Conservation (phyloP, 495 filamentous ascomycete species). For the Penicillium bialowiezense region DNA sequence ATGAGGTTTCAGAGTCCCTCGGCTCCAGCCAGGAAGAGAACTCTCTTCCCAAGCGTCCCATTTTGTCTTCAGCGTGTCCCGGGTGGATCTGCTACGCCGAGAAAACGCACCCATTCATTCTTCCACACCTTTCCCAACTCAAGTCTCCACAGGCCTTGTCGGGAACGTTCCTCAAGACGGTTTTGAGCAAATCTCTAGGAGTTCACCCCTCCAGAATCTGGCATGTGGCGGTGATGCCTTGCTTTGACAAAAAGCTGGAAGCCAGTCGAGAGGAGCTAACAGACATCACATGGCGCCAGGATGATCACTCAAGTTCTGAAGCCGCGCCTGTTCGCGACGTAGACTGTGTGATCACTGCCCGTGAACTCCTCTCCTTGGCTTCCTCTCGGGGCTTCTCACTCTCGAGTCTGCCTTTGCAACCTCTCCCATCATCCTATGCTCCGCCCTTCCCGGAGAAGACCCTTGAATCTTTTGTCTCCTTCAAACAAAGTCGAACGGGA, state of each 20-base stretch:
- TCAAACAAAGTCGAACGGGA: slow-evolving; percentile 14
- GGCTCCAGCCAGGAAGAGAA: slow-evolving; percentile 10
- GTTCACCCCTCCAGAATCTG: slow-evolving; percentile 80
- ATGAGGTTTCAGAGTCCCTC: slow-evolving; percentile 61
- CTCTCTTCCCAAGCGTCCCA: slow-evolving; percentile 59
- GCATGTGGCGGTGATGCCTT: slow-evolving; percentile 95
- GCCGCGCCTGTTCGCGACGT: slow-evolving; percentile 71
- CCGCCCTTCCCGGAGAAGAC: slow-evolving; percentile 64
- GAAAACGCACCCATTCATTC: slow-evolving; percentile 89
- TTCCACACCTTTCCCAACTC: slow-evolving; percentile 85
- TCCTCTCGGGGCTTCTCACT: slow-evolving; percentile 73
- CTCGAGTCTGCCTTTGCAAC: slow-evolving; percentile 59
- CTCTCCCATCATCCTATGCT: slow-evolving; percentile 33
- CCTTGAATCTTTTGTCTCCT: slow-evolving; percentile 70
- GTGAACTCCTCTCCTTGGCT: slow-evolving; percentile 86
- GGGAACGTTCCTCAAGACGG: slow-evolving; percentile 84
- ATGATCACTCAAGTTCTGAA: slow-evolving; percentile 20
- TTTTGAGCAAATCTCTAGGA: slow-evolving; percentile 65
- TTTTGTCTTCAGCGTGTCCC: slow-evolving; percentile 88
- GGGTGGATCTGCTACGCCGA: slow-evolving; percentile 99
- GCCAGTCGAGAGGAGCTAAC: slow-evolving; percentile 92
- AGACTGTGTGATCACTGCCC: slow-evolving; percentile 94
- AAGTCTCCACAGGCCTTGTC: slow-evolving; percentile 93
- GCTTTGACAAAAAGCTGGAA: slow-evolving; percentile 98
- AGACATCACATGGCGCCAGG: slow-evolving; percentile 63